Evolutionary conservation across 2,329 filamentous ascomycete genomes (phyloP).

Genomic region (Plectosphaerella plurivora): DNA sequence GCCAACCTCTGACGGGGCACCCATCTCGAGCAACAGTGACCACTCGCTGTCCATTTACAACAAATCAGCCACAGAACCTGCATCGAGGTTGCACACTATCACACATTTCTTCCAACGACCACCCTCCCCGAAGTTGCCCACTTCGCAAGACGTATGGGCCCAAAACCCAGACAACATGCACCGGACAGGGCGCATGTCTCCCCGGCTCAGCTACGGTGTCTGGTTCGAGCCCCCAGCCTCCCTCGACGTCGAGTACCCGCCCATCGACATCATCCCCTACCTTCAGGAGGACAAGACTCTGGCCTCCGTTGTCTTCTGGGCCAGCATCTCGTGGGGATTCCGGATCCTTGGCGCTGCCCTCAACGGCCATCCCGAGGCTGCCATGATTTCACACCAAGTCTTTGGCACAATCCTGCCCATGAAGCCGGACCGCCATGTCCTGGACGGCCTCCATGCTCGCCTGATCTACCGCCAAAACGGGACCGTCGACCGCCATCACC

Average conservation of each 20-base stretch:
- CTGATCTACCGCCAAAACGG: background rate
- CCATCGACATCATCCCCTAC: conserved; percentile 1
- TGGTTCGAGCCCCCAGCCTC: background rate
- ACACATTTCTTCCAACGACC: no score
- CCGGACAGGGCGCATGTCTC: conserved; percentile 1
- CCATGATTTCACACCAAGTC: background rate
- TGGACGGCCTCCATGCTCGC: background rate
- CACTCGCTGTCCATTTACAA: no score
- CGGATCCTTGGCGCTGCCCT: background rate
- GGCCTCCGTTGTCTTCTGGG: background rate
- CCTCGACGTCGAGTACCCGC: background rate
- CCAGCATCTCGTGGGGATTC: background rate
- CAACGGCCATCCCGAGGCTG: background rate
- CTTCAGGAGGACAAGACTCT: background rate
- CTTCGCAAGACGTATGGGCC: no score
- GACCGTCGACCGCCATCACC: conserved; percentile 1
- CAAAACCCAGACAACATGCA: background rate
- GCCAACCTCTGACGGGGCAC: background rate
- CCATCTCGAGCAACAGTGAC: no score
- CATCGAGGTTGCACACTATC: no score
- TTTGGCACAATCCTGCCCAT: background rate
- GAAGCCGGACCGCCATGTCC: background rate
- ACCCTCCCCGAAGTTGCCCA: no score
- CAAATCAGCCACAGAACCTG: no score
- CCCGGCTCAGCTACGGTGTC: conserved; percentile 1